Conservation (phyloP, 75 land plant species). For the Chamaecyparis obtusa region DNA sequence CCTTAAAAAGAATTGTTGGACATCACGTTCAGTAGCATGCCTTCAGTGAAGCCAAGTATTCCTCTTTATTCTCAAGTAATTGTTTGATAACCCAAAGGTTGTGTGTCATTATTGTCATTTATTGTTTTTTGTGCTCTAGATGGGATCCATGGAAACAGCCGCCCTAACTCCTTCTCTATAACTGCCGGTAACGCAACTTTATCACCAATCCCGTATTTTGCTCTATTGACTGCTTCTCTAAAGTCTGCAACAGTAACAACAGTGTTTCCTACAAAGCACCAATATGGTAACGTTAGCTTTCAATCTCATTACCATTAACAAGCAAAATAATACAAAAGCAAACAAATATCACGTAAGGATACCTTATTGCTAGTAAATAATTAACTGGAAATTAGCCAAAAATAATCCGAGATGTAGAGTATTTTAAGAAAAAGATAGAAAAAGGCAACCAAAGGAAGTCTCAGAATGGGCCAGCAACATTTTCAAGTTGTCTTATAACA, state of each 20-base stretch:
- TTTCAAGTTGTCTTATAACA: neutral
- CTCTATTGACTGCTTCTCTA: constrained; percentile 80
- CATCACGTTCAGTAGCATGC: neutral
- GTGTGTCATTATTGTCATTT: constrained; percentile 18
- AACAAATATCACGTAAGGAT: neutral
- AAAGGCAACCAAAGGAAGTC: no score
- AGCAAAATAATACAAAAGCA: neutral
- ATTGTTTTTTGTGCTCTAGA: constrained; percentile 30
- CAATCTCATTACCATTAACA: neutral
- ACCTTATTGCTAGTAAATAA: neutral
- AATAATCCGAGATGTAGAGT: neutral
- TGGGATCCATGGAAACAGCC: constrained; percentile 63
- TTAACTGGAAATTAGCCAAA: neutral
- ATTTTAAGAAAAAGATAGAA: no score
- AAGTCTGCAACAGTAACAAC: constrained; percentile 73
- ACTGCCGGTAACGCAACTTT: constrained; percentile 16
- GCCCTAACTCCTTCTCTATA: constrained; percentile 38
- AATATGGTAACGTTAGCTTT: neutral
- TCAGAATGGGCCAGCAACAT: neutral
- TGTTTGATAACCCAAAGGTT: constrained; percentile 63
- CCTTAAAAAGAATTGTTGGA: neutral
- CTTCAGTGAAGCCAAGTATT: constrained; percentile 5
- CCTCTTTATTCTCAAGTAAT: constrained; percentile 31
- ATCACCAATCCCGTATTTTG: constrained; percentile 80
- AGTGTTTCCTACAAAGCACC: constrained; percentile 46